Conservation (phyloP, 2,329 filamentous ascomycete genomes). For the Dothideomycetes sp. region DNA sequence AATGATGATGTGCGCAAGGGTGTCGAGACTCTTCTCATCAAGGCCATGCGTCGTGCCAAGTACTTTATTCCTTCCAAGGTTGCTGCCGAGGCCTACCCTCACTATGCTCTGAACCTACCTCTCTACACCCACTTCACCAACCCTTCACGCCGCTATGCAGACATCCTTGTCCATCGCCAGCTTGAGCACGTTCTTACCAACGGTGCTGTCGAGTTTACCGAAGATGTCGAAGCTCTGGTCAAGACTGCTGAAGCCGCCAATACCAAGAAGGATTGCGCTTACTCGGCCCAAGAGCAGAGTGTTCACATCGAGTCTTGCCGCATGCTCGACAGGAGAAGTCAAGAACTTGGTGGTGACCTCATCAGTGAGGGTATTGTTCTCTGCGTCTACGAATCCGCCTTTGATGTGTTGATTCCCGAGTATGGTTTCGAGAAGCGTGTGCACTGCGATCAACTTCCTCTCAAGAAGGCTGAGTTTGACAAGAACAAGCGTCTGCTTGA, state of each 20-base stretch:
- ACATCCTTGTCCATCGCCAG: slow-evolving; percentile 92
- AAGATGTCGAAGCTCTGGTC: slow-evolving; percentile 77
- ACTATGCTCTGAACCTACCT: slow-evolving; percentile 87
- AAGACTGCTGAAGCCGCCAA: slow-evolving; percentile 96
- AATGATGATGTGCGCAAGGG: slow-evolving; percentile 87
- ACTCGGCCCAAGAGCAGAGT: slow-evolving; percentile 96
- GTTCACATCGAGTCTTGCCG: slow-evolving; percentile 97
- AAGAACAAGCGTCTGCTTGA: slow-evolving; percentile 92
- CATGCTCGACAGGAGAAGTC: slow-evolving; percentile 84
- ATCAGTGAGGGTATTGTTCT: slow-evolving; percentile 94
- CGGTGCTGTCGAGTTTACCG: slow-evolving; percentile 71
- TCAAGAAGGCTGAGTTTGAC: slow-evolving; percentile 98
- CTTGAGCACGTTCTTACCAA: slow-evolving; percentile 69
- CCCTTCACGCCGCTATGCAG: slow-evolving; percentile 87
- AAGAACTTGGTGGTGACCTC: slow-evolving; percentile 79
- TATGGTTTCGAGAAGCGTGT: slow-evolving; percentile 99
- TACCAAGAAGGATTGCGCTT: slow-evolving; percentile 97
- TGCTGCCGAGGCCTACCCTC: slow-evolving; percentile 65
- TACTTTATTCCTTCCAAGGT: slow-evolving; percentile 83
- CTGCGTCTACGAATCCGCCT: slow-evolving; percentile 96
- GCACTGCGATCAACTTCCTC: slow-evolving; percentile 91
- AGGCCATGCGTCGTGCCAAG: slow-evolving; percentile 92
- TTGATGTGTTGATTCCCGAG: slow-evolving; percentile 94
- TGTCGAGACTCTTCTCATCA: slow-evolving; percentile 92
- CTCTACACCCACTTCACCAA: slow-evolving; percentile 97